These are phyloP conservation scores for Cnidoscolus chayamansa DNA, from an alignment of 441 rosid genomes.

Conservation along the genomic window DNA sequence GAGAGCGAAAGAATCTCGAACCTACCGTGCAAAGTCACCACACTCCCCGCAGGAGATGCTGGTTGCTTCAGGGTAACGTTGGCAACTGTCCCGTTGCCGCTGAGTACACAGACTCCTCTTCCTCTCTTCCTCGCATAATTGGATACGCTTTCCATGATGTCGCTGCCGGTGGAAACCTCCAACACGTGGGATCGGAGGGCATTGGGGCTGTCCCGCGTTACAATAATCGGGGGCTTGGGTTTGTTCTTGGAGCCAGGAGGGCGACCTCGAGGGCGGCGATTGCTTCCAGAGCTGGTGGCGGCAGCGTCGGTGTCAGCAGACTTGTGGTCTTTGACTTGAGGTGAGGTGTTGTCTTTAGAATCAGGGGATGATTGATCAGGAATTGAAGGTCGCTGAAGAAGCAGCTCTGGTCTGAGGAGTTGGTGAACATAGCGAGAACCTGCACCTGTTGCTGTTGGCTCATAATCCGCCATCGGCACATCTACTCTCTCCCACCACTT, in stretches of 20 bases:
- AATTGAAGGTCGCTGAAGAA: slow-evolving; percentile 22
- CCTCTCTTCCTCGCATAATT: slow-evolving; percentile 57
- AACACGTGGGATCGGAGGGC: slow-evolving; percentile 74
- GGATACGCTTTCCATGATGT: slow-evolving; percentile 54
- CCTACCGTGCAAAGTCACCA: slow-evolving; percentile 69
- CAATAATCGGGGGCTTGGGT: slow-evolving; percentile 63
- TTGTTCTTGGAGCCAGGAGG: slow-evolving; percentile 79
- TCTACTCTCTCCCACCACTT: slow-evolving; percentile 65
- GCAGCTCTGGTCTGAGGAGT: slow-evolving; percentile 42
- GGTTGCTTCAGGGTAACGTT: slow-evolving; percentile 66
- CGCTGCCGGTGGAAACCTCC: slow-evolving; percentile 56
- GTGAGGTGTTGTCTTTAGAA: slow-evolving; percentile 38
- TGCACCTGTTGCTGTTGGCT: slow-evolving; percentile 32
- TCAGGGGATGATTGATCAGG: slow-evolving; percentile 32
- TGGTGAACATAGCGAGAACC: slow-evolving; percentile 49
- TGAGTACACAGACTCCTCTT: slow-evolving; percentile 64
- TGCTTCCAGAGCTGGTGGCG: slow-evolving; percentile 34
- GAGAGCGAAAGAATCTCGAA: slow-evolving; percentile 72
- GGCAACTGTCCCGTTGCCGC: slow-evolving; percentile 60
- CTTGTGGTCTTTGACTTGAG: slow-evolving; percentile 27
- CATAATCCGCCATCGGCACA: slow-evolving; percentile 52
- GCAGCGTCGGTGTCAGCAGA: slow-evolving; percentile 30
- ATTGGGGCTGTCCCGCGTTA: slow-evolving; percentile 68
- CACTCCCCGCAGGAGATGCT: slow-evolving; percentile 49
- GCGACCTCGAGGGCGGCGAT: slow-evolving; percentile 70